phyloP scores from a whole-genome alignment of 345 rosid species.

The Nephelium lappaceum region DNA sequence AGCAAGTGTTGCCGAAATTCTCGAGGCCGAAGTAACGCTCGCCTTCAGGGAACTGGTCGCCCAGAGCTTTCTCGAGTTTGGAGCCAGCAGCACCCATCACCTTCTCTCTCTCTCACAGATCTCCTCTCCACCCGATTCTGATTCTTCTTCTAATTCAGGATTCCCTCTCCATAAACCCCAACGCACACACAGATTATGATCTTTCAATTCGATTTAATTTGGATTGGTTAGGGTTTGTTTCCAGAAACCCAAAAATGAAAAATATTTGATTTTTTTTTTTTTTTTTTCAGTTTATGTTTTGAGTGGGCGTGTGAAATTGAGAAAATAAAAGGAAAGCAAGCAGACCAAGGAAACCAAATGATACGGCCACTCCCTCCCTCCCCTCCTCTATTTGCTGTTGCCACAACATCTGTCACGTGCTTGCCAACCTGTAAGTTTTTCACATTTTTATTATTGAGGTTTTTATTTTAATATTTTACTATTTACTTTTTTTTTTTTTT shows the following conservation, averaged over 20 bases:
- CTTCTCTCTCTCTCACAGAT: constrained; percentile 31
- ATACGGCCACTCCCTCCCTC: background rate
- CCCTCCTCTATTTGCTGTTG: background rate
- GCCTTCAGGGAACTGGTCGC: constrained; percentile 99
- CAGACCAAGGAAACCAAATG: background rate
- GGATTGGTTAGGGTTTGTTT: constrained; percentile 15
- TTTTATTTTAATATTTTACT: no score
- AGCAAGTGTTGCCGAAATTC: constrained; percentile 98
- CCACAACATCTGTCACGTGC: constrained; percentile 1
- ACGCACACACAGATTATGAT: no score
- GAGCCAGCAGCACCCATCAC: constrained; percentile 98
- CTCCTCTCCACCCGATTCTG: constrained; percentile 28
- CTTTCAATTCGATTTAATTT: background rate
- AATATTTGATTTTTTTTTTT: background rate
- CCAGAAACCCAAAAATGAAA: background rate
- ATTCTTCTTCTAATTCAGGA: constrained; percentile 19
- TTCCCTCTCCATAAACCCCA: constrained; percentile 16
- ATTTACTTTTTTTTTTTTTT: no score
- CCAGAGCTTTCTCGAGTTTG: constrained; percentile 98
- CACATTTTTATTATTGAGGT: no score
- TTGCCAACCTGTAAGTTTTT: constrained; percentile 1
- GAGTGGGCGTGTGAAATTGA: background rate
- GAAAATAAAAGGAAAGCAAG: no score
- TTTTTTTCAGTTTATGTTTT: background rate
- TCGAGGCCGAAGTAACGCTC: constrained; percentile 98